These are phyloP conservation scores for Volvox carteri DNA, from an alignment of 163 green algal species.

Conservation along the genomic window DNA sequence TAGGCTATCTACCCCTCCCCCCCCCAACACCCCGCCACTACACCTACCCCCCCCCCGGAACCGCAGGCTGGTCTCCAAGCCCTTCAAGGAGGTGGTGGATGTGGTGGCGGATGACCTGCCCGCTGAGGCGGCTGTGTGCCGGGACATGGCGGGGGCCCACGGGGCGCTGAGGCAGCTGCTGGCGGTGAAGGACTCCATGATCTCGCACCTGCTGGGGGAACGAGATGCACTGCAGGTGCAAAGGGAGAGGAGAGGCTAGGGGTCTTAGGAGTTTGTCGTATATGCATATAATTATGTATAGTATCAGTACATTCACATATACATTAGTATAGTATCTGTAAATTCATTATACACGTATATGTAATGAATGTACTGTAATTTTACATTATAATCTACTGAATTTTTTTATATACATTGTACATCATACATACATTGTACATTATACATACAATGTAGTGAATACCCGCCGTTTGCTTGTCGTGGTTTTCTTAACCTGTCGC, in stretches of 20 bases:
- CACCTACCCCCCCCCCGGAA: neutral
- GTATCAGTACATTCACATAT: neutral
- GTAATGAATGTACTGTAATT: neutral
- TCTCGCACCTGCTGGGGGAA: conserved; percentile 40
- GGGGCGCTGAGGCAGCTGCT: conserved; percentile 41
- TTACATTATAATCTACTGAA: neutral
- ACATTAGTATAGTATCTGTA: neutral
- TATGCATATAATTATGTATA: neutral
- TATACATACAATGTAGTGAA: too few species aligned
- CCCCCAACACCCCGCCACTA: neutral
- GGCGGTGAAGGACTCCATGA: conserved; percentile 54
- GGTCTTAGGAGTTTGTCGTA: neutral
- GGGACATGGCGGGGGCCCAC: conserved; percentile 22
- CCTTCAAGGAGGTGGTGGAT: conserved; percentile 43
- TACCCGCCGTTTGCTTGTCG: too few species aligned
- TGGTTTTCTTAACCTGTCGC: too few species aligned
- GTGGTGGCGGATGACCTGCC: conserved; percentile 35
- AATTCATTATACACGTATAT: neutral
- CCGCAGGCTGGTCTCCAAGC: conserved; percentile 23
- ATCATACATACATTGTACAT: too few species aligned
- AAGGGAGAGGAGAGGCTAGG: neutral
- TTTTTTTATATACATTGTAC: too few species aligned
- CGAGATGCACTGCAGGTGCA: conserved; percentile 24
- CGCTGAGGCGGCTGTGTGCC: conserved; percentile 9
- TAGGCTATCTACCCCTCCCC: too few species aligned